A percentile compares a stretch with the other conserved stretches of the same genome.
phyloP scores from a whole-genome alignment of 208 protist species.

The Trypanosoma congolense region DNA sequence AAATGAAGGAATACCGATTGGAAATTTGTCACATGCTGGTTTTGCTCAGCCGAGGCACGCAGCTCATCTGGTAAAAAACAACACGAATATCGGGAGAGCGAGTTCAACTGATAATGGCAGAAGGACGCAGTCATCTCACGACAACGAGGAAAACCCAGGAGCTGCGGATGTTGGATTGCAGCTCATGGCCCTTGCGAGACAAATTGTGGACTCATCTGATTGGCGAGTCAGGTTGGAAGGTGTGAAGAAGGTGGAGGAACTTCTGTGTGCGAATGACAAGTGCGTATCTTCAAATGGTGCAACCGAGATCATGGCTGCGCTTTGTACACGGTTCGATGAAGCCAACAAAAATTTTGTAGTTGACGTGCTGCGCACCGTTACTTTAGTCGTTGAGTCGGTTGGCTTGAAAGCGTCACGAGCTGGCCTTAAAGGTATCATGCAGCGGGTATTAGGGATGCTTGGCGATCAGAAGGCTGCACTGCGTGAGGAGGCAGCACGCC shows the following conservation, averaged over 20 bases:
- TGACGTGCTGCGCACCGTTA: constrained; percentile 72
- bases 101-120: neutral
- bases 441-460: constrained; percentile 60
- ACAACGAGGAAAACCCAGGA: constrained; percentile 14
- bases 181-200: constrained; percentile 19
- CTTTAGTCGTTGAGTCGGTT: constrained; percentile 49
- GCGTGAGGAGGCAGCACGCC: constrained; percentile 67
- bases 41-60: too few species aligned
- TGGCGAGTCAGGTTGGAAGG: constrained; percentile 73
- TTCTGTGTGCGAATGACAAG: constrained; percentile 33
- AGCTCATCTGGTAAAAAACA: too few species aligned
- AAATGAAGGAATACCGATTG: too few species aligned
- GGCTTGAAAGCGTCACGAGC: constrained; percentile 35
- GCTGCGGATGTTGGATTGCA: constrained; percentile 15
- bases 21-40: too few species aligned
- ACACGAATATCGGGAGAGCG: too few species aligned
- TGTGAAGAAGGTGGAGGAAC: constrained; percentile 58
- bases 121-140: neutral
- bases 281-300: constrained; percentile 33
- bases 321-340: constrained; percentile 71
- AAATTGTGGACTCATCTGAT: constrained; percentile 55
- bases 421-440: constrained; percentile 48
- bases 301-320: constrained; percentile 44
- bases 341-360: constrained; percentile 85
- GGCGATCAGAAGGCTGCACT: constrained; percentile 76